Base-by-base conservation (phyloP, 306 rosid species). In the Trifolium subterraneum region DNA sequence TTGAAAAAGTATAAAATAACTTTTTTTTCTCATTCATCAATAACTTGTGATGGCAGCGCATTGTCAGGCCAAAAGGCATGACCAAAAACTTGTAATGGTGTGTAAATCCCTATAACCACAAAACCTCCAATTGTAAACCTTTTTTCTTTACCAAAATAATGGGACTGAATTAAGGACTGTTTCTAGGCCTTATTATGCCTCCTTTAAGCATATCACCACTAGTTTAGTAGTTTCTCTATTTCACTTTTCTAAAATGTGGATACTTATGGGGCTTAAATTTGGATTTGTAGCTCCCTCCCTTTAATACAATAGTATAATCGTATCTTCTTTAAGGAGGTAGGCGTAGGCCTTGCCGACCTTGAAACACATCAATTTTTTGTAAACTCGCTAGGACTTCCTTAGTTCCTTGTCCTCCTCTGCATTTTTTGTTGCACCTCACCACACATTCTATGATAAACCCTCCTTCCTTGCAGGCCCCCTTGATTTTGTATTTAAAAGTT, bases 1-100 rank as follows among this genome's bases (percentile, higher is more conserved):
- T 54, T 29, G 83, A 89, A 92, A 19, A 91, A 78, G 31, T 83
- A 58, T 36, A 73, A 70, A 58, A 86, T 1, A 38, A 78, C 67
- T 47, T 27, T 33, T 42, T 45, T 13, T n/a, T 55, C 33, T 22
- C 33, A 22, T 55, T 23, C 38, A 58, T 58, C 16, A 58, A 58
- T 58, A 6, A 25, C 27, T 58, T 36, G 14, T 10, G 22, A 4
- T 22, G 35, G 8, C 5, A 5, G 52, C 5, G 19, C 52, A 47
- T 14, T 47, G 18, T 42, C 47, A 42, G 15, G 47, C 48, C 5
- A 42, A 42, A 42, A 42, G 1, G 48, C n/a, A 42, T 42, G 48
- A 42, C 15, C 54, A 47, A 15, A 47, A 47, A n/a, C 19, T 47
- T 47, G 54, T 12, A n/a, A 47, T 47, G 54, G 54, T 48, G 10